Conservation (phyloP, 495 filamentous ascomycete species). For the Bryoglossum gracile region DNA sequence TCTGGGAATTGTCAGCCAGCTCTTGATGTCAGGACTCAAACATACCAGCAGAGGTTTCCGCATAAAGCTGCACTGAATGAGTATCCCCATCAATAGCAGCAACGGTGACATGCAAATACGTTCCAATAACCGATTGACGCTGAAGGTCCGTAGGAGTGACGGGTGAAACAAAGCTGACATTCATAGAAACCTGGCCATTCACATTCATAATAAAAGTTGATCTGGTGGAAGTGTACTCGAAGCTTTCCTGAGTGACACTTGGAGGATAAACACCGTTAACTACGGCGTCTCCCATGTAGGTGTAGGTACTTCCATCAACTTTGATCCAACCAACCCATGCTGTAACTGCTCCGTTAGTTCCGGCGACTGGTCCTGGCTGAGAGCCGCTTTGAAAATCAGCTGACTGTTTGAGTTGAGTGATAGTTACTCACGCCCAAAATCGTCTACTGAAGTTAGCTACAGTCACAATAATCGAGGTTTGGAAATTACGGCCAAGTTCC, state of each 20-base stretch:
- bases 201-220: conserved; percentile 82
- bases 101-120: conserved; percentile 72
- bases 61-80: conserved; percentile 70
- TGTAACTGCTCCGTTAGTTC: conserved; percentile 45
- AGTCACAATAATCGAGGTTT: conserved; percentile 29
- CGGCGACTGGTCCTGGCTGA: conserved; percentile 34
- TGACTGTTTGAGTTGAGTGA: conserved; percentile 42
- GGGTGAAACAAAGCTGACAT: conserved; percentile 78
- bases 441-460: conserved; percentile 5
- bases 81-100: conserved; percentile 42
- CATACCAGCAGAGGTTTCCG: conserved; percentile 74
- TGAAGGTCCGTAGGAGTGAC: conserved; percentile 80
- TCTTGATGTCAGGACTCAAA: conserved; percentile 40
- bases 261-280: conserved; percentile 11
- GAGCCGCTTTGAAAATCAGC: conserved; percentile 31
- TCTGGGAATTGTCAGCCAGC: conserved; percentile 39
- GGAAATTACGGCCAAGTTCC: conserved; percentile 50
- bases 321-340: conserved; percentile 68
- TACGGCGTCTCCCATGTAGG: conserved; percentile 48
- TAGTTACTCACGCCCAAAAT: conserved; percentile 25
- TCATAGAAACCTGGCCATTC: conserved; percentile 55
- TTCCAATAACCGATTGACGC: conserved; percentile 79
- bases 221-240: conserved; percentile 79
- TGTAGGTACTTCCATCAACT: conserved; percentile 45
- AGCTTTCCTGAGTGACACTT: conserved; percentile 36